Evolutionary conservation across 129 eudicot genomes (phyloP).

Genomic region (Deinandra increscens): DNA sequence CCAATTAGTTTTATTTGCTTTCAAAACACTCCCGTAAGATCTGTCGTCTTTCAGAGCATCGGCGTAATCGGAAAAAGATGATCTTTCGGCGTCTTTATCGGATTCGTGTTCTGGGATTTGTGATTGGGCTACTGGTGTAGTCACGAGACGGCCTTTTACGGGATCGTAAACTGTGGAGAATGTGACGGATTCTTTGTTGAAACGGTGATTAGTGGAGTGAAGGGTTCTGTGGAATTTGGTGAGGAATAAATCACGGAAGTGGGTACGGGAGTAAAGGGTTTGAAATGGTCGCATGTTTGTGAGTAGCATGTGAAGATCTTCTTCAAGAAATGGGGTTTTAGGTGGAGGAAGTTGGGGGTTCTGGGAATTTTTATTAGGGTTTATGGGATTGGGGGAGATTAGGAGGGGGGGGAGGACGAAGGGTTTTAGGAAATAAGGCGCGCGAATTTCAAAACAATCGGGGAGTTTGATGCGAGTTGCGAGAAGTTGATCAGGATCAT

Average conservation of each 20-base stretch:
- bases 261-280: constrained; percentile 26
- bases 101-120: neutral
- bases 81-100: neutral
- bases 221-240: constrained; percentile 23
- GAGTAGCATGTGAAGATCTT: constrained; percentile 27
- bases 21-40: constrained; percentile 27
- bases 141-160: constrained; percentile 33
- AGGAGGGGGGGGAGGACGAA: too few species aligned
- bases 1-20: neutral
- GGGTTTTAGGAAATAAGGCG: constrained; percentile 17
- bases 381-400: constrained; percentile 14
- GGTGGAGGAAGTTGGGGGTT: neutral
- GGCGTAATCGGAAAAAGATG: constrained; percentile 13
- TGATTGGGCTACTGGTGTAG: constrained; percentile 19
- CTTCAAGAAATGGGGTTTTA: too few species aligned
- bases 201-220: constrained; percentile 28
- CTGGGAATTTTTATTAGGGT: constrained; percentile 21
- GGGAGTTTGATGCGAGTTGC: neutral
- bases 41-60: constrained; percentile 30
- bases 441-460: constrained; percentile 21
- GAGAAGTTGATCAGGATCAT: neutral
- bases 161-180: constrained; percentile 50
- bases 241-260: neutral
- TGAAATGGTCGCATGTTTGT: constrained; percentile 45
- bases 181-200: constrained; percentile 9